A percentile compares a stretch with the other conserved stretches of the same genome.
phyloP scores from a whole-genome alignment of 2,329 filamentous ascomycete species.

The Dryadomyces sulphureus region DNA sequence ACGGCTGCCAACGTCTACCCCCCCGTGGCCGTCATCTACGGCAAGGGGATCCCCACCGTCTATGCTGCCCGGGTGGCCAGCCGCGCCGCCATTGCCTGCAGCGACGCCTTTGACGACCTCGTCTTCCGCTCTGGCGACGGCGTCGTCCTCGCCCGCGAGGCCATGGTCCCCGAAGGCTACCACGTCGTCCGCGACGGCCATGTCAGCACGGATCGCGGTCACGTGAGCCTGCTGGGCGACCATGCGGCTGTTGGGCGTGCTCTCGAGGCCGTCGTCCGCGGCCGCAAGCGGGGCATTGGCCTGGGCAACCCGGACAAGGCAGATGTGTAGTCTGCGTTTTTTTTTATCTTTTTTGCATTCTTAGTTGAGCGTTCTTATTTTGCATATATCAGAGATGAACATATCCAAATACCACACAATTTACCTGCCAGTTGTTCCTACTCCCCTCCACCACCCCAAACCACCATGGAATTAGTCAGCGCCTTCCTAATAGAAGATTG shows the following conservation, averaged over 20 bases:
- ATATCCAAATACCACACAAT: neutral
- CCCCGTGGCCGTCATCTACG: constrained; percentile 70
- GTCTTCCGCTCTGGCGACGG: constrained; percentile 80
- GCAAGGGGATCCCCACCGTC: constrained; percentile 74
- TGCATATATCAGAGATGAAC: neutral
- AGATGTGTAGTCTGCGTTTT: neutral
- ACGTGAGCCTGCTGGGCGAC: constrained; percentile 78
- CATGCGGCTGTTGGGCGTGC: constrained; percentile 66
- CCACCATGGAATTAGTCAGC: neutral
- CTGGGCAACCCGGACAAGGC: constrained; percentile 23
- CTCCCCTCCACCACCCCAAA: neutral
- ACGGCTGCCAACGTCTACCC: constrained; percentile 61
- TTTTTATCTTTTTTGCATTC: neutral
- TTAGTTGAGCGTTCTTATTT: too few relatives aligned
- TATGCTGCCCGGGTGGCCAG: constrained; percentile 63
- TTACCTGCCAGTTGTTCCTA: neutral
- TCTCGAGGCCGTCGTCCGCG: constrained; percentile 51
- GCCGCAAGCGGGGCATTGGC: constrained; percentile 59
- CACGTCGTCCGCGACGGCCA: constrained; percentile 56
- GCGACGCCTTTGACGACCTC: constrained; percentile 74
- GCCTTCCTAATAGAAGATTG: neutral
- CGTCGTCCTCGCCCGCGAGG: constrained; percentile 71
- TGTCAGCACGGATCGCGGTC: constrained; percentile 68
- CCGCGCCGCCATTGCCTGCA: constrained; percentile 56
- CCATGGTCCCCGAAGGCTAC: constrained; percentile 75